phyloP scores from a whole-genome alignment of 345 rosid species.

The Lepidium didymum region DNA sequence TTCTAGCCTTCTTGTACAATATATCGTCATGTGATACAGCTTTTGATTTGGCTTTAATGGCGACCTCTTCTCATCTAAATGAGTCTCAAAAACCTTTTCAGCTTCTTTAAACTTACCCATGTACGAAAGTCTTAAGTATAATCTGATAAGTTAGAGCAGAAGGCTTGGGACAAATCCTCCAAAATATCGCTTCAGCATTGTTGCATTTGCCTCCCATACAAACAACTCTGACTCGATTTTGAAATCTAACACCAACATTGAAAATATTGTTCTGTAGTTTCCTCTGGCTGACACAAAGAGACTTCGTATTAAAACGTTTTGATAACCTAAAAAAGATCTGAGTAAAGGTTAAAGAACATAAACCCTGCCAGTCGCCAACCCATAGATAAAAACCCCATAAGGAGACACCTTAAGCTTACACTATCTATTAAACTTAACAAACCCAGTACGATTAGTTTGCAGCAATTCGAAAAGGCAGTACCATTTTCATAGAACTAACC shows the following conservation, averaged over 20 bases:
- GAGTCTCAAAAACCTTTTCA: conserved; percentile 69
- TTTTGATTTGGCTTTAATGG: conserved; percentile 81
- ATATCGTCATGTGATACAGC: conserved; percentile 95
- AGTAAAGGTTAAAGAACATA: background rate
- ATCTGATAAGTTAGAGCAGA: conserved; percentile 92
- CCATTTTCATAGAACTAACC: background rate
- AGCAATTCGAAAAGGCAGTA: background rate
- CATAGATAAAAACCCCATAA: background rate
- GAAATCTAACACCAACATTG: conserved; percentile 28
- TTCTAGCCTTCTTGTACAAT: conserved; percentile 85
- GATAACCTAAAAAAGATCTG: background rate
- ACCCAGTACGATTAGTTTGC: background rate
- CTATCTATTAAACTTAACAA: background rate
- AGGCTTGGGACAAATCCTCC: conserved; percentile 97
- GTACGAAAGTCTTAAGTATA: conserved; percentile 72
- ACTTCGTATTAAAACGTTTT: background rate
- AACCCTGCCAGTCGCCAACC: background rate
- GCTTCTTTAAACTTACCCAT: conserved; percentile 85
- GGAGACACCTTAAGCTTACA: conserved; percentile 3
- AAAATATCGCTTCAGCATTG: conserved; percentile 88
- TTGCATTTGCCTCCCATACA: conserved; percentile 70
- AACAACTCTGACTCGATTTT: conserved; percentile 40
- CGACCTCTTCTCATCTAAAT: conserved; percentile 56
- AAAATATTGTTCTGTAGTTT: conserved; percentile 15
- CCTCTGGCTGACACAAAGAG: conserved; percentile 21